phyloP scores from a whole-genome alignment of 192 early-diverging fungal species.

The Umbelopsis sp. region DNA sequence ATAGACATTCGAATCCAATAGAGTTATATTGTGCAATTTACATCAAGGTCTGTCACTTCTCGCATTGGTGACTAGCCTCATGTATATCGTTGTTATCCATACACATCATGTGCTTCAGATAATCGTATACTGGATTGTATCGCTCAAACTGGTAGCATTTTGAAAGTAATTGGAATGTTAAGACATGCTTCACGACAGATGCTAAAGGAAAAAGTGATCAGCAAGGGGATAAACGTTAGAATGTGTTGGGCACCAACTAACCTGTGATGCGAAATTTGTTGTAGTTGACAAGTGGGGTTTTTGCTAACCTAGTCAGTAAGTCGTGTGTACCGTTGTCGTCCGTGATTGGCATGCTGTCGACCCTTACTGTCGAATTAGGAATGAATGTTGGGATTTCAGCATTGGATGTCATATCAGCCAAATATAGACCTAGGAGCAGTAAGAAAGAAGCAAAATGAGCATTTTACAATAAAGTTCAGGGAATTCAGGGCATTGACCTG shows the following conservation, averaged over 20 bases:
- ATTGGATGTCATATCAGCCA: constrained; percentile 61
- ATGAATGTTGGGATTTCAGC: constrained; percentile 60
- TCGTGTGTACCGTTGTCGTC: constrained; percentile 5
- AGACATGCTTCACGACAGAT: constrained; percentile 53
- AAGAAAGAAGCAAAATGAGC: neutral
- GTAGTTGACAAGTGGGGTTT: constrained; percentile 50
- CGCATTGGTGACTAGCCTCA: constrained; percentile 32
- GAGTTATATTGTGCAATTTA: neutral
- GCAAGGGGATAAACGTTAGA: neutral
- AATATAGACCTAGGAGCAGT: constrained; percentile 44
- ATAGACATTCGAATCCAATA: neutral
- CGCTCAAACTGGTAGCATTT: constrained; percentile 47
- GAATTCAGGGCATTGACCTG: neutral
- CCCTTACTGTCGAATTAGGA: neutral
- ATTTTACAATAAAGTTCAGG: neutral
- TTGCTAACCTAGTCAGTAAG: neutral
- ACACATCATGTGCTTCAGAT: constrained; percentile 25
- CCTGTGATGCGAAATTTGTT: constrained; percentile 60
- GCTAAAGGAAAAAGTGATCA: constrained; percentile 19
- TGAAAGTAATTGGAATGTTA: constrained; percentile 54
- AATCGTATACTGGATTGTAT: constrained; percentile 38
- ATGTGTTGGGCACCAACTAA: constrained; percentile 1
- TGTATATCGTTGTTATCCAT: constrained; percentile 32
- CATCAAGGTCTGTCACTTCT: constrained; percentile 9
- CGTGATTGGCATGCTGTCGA: neutral